Evolutionary conservation across 2,329 filamentous ascomycete species (phyloP), one percentile per base, ranked within the genome.

Genomic region (Beauveria varroae): DNA sequence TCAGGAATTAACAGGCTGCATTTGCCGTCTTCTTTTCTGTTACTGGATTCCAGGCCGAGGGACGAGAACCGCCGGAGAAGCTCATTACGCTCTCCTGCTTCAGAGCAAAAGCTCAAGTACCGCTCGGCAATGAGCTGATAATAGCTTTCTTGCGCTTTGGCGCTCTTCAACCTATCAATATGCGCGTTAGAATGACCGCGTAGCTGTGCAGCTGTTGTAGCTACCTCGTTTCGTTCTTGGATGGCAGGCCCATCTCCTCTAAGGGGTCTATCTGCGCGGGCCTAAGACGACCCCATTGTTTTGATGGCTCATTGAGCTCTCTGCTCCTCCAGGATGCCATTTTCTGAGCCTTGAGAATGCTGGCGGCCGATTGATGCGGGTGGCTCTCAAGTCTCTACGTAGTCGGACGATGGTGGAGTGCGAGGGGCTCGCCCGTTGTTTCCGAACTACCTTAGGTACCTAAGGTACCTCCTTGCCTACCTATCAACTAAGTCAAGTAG

Each of bases 151-250:
- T 98, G 93, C 8, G 83, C 84, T 75, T 90, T 91, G 74, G 82
- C 78, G 68, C 93, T 86, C 62, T 90, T 82, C 41, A 93, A 77
- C 68, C 89, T 91, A 28, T 1, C 9, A 54, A 26, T 26, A 37
- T 20, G 30, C 16, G 22, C 54, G 54, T 50, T 40, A 61, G 44
- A 52, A 26, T 62, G 44, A 68, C 57, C 46, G 34, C 26, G 16
- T 44, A 34, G 16, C 12, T 28, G 62, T 70, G 44, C 16, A 7
- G 34, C 24, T 5, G 7, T 20, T 14, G 60, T 26, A 51, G 26
- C 22, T 79, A 93, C 92, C 89, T 88, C 53, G 82, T 89, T 73
- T 98, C 93, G 57, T 93, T 93, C 71, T 96, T 97, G 2, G 92
- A 96, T 5, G 91, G 91, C 65, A 96, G 81, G 1, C 93, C 93